These are phyloP conservation scores for Emmonsia crescens DNA, from an alignment of 2,329 filamentous ascomycete genomes.

Conservation along the genomic window DNA sequence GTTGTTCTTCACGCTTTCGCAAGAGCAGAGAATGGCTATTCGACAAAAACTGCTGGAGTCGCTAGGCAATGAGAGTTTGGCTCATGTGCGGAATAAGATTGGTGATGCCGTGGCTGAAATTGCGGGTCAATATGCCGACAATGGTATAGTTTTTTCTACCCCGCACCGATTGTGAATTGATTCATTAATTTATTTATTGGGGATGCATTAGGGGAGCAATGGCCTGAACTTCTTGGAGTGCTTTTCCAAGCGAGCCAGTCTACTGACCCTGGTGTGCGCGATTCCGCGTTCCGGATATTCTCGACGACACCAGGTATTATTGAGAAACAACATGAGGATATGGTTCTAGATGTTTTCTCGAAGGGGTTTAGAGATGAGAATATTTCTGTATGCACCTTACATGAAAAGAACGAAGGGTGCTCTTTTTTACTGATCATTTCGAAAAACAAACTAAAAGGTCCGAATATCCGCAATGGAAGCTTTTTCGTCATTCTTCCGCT, in stretches of 20 bases:
- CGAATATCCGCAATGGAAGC: constrained; percentile 92
- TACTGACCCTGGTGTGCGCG: constrained; percentile 68
- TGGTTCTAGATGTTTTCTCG: constrained; percentile 78
- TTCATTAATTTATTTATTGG: constrained; percentile 7
- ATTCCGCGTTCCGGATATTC: constrained; percentile 91
- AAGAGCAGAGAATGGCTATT: constrained; percentile 65
- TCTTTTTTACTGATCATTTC: constrained; percentile 8
- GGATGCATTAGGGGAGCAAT: constrained; percentile 56
- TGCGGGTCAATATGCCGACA: constrained; percentile 87
- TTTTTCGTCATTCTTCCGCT: constrained; percentile 91
- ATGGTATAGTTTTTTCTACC: constrained; percentile 44
- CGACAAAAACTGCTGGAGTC: constrained; percentile 72
- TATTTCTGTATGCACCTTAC: constrained; percentile 47
- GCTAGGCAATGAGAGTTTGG: constrained; percentile 60
- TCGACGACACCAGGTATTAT: constrained; percentile 91
- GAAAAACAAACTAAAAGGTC: constrained; percentile 46
- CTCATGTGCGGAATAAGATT: constrained; percentile 80
- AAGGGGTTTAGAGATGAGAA: constrained; percentile 86
- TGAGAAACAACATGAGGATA: constrained; percentile 85
- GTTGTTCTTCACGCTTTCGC: constrained; percentile 69
- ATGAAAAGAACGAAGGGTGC: neutral
- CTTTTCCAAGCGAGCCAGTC: constrained; percentile 89
- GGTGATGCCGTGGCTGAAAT: constrained; percentile 96
- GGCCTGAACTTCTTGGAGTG: constrained; percentile 77
- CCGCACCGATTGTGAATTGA: neutral